Percentiles rank a stretch among this genome's conserved stretches.
These are phyloP conservation scores for Gonapodya prolifera DNA, from an alignment of 192 early-diverging fungal genomes.

Conservation along the genomic window DNA sequence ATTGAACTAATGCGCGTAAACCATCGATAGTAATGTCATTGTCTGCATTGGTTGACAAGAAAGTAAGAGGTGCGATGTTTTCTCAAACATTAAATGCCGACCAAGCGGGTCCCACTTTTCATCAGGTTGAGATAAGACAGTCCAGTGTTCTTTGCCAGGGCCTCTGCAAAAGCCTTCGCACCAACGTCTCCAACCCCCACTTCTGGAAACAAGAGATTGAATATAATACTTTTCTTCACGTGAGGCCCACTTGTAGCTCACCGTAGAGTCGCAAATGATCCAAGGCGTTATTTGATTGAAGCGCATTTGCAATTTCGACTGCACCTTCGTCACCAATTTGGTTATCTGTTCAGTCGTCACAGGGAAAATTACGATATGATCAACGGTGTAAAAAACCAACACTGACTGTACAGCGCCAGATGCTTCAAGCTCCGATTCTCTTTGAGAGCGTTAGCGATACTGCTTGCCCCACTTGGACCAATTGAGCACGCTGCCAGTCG, in stretches of 20 bases:
- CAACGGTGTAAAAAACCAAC: not conserved
- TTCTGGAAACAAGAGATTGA: not conserved
- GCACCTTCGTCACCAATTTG: not conserved
- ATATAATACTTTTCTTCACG: not conserved
- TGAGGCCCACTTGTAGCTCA: not conserved
- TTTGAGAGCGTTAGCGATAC: not conserved
- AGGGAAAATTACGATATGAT: not conserved
- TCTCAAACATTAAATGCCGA: not conserved
- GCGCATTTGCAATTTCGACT: not conserved
- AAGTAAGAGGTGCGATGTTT: not conserved
- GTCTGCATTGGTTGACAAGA: too few relatives aligned
- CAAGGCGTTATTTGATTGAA: not conserved
- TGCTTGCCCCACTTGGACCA: not conserved
- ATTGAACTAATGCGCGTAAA: not conserved
- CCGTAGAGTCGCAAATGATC: not conserved
- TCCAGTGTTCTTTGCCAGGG: not conserved
- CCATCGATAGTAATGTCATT: not conserved
- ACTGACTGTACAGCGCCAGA: not conserved
- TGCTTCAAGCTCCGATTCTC: not conserved
- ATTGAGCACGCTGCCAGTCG: not conserved
- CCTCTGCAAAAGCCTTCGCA: not conserved
- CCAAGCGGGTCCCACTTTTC: not conserved
- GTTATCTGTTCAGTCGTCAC: not conserved
- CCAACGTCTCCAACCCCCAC: not conserved
- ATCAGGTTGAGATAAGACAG: not conserved